Conservation (phyloP, 208 protist genomes). For the Wallacemonas sp. region DNA sequence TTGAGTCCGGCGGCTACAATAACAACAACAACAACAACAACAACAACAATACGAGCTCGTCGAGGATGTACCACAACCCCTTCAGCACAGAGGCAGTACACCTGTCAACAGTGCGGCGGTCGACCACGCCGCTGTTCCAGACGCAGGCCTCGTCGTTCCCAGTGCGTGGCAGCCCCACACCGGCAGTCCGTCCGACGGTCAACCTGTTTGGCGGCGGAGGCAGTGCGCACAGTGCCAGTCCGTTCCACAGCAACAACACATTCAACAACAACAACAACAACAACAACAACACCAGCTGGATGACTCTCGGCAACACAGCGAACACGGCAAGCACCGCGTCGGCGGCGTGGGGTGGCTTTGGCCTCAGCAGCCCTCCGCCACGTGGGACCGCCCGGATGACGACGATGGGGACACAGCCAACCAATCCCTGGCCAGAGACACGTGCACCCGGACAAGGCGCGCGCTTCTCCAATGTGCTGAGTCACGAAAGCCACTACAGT, state of each 20-base stretch:
- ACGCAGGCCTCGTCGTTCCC: background rate
- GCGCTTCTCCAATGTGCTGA: no score
- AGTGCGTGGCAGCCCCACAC: background rate
- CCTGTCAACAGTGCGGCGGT: background rate
- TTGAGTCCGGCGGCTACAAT: background rate
- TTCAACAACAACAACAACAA: slow-evolving; percentile 5
- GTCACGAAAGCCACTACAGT: no score
- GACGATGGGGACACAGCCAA: no score
- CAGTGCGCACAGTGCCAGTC: background rate
- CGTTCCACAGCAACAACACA: no score
- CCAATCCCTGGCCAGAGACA: no score
- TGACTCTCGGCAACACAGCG: no score
- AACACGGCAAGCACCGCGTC: no score
- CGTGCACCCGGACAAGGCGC: no score
- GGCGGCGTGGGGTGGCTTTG: background rate
- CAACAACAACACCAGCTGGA: slow-evolving; percentile 9
- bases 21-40: no score
- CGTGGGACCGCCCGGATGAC: no score
- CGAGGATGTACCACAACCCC: background rate
- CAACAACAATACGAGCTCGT: no score
- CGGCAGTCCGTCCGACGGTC: slow-evolving; percentile 5
- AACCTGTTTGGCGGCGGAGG: background rate
- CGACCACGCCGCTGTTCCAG: background rate
- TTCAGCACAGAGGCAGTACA: background rate
- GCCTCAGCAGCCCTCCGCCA: background rate